Percentiles rank a stretch among this genome's conserved stretches.
Evolutionary conservation across 2,329 filamentous ascomycete species (phyloP).

Genomic region (Hypomyces perniciosus): DNA sequence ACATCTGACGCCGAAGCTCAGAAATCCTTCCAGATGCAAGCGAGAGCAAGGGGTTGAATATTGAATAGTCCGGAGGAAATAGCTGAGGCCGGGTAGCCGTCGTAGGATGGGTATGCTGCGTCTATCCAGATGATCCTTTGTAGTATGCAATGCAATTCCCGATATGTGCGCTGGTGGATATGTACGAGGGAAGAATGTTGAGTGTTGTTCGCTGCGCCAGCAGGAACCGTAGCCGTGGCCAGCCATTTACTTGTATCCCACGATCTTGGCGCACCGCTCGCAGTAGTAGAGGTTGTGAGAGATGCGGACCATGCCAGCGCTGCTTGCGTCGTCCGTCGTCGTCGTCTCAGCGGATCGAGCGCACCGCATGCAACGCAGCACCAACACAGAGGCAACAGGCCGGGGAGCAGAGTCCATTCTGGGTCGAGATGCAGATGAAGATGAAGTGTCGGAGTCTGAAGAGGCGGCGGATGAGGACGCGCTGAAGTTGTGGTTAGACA

Average conservation of each 20-base stretch:
- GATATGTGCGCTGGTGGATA: not conserved
- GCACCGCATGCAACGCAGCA: slow-evolving; percentile 58
- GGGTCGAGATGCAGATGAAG: slow-evolving; percentile 27
- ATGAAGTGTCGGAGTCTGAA: slow-evolving; percentile 39
- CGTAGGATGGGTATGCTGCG: not conserved
- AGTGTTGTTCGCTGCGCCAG: not conserved
- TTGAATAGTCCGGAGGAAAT: not conserved
- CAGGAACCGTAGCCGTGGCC: not conserved
- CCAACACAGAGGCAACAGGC: slow-evolving; percentile 49
- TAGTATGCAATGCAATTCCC: not conserved
- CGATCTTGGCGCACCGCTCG: slow-evolving; percentile 56
- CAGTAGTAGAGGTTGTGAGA: slow-evolving; percentile 63
- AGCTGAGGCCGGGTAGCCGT: not conserved
- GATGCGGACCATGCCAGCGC: slow-evolving; percentile 58
- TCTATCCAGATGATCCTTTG: not conserved
- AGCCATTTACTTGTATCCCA: slow-evolving; percentile 52
- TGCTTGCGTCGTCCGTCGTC: slow-evolving; percentile 51
- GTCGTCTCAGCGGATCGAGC: slow-evolving; percentile 55
- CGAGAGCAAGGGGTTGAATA: slow-evolving; percentile 7
- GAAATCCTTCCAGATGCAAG: slow-evolving; percentile 5
- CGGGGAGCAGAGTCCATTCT: slow-evolving; percentile 44
- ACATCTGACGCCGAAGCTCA: slow-evolving; percentile 7
- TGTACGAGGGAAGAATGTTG: not conserved
- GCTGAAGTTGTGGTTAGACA: slow-evolving; percentile 16
- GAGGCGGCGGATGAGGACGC: slow-evolving; percentile 25